Evolutionary conservation across 1,284 basidiomycete genomes (phyloP), one percentile per base, ranked within the genome.

Genomic region (Schizopora paradoxa): DNA sequence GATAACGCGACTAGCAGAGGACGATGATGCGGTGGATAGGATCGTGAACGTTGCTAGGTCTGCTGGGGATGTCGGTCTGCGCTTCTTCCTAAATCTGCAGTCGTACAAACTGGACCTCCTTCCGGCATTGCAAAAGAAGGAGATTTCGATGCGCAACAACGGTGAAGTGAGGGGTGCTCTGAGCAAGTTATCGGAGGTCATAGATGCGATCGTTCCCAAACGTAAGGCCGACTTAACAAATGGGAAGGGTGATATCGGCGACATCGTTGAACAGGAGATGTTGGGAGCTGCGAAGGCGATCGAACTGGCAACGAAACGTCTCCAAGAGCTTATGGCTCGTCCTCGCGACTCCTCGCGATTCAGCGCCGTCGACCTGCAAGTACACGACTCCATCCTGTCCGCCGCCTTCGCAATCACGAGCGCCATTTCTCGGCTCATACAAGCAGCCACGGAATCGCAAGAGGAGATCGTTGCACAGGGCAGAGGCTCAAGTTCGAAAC

Each of bases 181-280:
- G 23, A 73, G 78, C 5, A 91, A 86, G 60, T 76, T 99, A 11
- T 91, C 92, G 5, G 87, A 93, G 56, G 72, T 85, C 13, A 83
- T 98, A 34, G 96, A 98, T 56, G 74, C 74, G 14, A 74, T 98
- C 43, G 76, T 95, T 38, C 91, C 93, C 26, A 93, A 94, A 69
- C 89, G 89, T 61, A 74, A 80, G 2, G 76, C 78, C 35, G 72
- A 77, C 22, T 65, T 93, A 44, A 75, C 85, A 22, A 83, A 83
- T 55, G 77, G 86, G 34, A 94, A 88, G 56, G 95, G 93, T 25
- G 90, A 99, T 62, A 89, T 99, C 51, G 94, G 95, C 31, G 91
- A 99, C 61, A 79, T 99, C 51, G 94, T 99, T 51, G 91, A 97
- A 63, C 83, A 88, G 60, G 95, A 99, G 68, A 99, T 99, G 95